These are phyloP conservation scores for Saposhnikovia divaricata DNA, from an alignment of 129 eudicot genomes.

Conservation along the genomic window DNA sequence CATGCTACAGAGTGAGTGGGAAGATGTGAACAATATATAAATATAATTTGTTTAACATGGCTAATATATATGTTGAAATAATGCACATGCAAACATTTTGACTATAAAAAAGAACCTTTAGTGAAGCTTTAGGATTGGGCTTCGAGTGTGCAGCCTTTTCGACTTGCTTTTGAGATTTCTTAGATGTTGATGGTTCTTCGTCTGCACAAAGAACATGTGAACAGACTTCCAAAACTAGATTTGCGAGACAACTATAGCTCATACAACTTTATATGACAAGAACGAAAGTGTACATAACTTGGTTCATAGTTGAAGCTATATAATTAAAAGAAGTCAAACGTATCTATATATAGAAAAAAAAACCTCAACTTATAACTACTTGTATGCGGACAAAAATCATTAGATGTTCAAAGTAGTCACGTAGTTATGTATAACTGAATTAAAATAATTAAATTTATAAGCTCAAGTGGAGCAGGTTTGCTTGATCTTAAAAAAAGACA, in stretches of 20 bases:
- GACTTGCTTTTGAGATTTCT: conserved; percentile 40
- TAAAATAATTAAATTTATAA: neutral
- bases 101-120: conserved; percentile 38
- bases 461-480: neutral
- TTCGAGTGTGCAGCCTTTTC: conserved; percentile 28
- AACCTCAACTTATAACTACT: neutral
- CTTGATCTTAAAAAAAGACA: neutral
- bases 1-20: conserved; percentile 19
- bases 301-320: neutral
- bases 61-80: neutral
- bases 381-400: neutral
- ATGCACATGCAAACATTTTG: neutral
- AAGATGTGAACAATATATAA: neutral
- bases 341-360: neutral
- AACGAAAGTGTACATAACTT: neutral
- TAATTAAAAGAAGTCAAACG: neutral
- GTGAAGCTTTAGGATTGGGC: conserved; percentile 33
- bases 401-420: neutral
- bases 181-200: conserved; percentile 34
- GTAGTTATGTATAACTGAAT: neutral
- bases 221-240: conserved; percentile 10
- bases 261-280: neutral
- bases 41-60: neutral
- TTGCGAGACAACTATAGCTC: neutral
- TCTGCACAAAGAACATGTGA: conserved; percentile 38